A percentile compares a stretch with the other conserved stretches of the same genome.
Evolutionary conservation across 2,329 filamentous ascomycete species (phyloP).

Genomic region (Fusarium acutatum): DNA sequence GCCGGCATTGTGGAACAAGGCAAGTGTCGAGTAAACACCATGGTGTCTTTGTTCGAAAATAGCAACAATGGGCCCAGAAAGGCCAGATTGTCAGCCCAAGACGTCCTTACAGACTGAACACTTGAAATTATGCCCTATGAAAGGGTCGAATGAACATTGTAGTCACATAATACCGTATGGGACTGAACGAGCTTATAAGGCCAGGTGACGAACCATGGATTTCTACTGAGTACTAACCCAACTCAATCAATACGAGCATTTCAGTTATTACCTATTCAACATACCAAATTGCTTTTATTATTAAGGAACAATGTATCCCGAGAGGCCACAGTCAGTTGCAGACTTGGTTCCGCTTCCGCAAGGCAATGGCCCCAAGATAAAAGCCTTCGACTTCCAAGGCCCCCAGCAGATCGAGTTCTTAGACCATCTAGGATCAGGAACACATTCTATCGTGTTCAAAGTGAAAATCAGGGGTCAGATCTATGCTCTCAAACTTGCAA

Average conservation of each 20-base stretch:
- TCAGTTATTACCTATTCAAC: neutral
- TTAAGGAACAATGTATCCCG: neutral
- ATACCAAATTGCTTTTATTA: neutral
- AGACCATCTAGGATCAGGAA: neutral
- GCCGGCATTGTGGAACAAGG: neutral
- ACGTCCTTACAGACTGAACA: neutral
- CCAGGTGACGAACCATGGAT: neutral
- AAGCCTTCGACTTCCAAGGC: neutral
- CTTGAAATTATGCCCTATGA: neutral
- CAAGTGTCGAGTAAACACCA: neutral
- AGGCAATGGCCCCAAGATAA: neutral
- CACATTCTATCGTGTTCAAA: neutral
- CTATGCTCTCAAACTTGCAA: neutral
- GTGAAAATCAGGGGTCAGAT: neutral
- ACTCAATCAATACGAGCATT: neutral
- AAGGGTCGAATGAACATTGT: neutral
- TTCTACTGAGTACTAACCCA: neutral
- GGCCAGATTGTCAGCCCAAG: neutral
- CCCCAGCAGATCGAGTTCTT: neutral
- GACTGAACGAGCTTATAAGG: neutral
- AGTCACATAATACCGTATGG: neutral
- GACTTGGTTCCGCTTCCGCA: neutral
- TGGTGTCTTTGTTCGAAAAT: neutral
- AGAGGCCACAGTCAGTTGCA: neutral
- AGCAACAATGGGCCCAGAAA: neutral